A percentile compares a stretch with the other conserved stretches of the same genome.
phyloP scores from a whole-genome alignment of 139 green algal species.

The Auxenochlorella pyrenoidosa region DNA sequence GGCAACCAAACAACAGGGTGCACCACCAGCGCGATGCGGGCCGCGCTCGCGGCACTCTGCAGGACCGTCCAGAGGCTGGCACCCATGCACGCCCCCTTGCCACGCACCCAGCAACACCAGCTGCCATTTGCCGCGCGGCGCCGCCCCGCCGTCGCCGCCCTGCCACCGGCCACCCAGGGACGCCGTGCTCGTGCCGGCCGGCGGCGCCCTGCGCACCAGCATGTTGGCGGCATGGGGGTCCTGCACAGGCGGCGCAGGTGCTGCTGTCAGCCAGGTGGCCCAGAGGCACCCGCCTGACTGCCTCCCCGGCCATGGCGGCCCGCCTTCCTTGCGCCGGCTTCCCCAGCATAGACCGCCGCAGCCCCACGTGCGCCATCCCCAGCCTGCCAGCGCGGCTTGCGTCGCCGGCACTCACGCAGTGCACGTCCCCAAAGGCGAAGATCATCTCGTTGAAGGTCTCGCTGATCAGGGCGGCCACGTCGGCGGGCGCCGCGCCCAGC shows the following conservation, averaged over 20 bases:
- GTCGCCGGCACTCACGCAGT: slow-evolving; percentile 57
- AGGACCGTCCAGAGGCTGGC: no score
- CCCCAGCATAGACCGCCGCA: background rate
- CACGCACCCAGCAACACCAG: slow-evolving; percentile 76
- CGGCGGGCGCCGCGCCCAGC: slow-evolving; percentile 20
- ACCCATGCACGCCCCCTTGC: no score
- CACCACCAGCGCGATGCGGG: no score
- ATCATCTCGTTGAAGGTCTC: slow-evolving; percentile 92
- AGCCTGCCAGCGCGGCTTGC: no score
- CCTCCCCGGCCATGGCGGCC: no score
- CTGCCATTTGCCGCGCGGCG: slow-evolving; percentile 54
- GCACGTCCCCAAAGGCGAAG: slow-evolving; percentile 84
- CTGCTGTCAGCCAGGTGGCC: no score
- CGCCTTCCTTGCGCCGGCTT: no score
- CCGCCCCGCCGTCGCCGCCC: background rate
- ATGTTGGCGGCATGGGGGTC: slow-evolving; percentile 72
- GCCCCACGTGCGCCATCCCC: background rate
- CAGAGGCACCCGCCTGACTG: no score
- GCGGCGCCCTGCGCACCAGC: slow-evolving; percentile 56
- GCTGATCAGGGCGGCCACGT: slow-evolving; percentile 75
- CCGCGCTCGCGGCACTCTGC: no score
- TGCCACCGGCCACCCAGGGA: background rate
- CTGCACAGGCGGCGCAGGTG: background rate
- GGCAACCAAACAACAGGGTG: no score
- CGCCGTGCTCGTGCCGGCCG: background rate